Conservation (phyloP, 768 basidiomycete species). For the Trametes sanguinea region DNA sequence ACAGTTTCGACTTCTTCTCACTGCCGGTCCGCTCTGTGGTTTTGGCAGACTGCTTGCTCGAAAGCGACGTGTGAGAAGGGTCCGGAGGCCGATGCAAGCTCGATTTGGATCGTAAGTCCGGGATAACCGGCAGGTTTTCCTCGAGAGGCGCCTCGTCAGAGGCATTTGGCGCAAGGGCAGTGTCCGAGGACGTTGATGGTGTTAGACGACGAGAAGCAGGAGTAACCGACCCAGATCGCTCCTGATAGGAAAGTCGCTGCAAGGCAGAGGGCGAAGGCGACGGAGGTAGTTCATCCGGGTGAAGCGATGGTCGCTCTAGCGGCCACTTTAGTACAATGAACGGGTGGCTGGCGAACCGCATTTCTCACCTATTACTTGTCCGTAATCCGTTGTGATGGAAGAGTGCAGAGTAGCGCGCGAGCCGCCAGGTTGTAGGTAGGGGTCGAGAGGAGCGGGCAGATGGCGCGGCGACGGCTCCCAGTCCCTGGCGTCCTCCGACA, state of each 20-base stretch:
- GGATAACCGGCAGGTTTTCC: constrained; percentile 57
- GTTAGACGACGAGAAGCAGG: constrained; percentile 43
- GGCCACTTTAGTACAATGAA: neutral
- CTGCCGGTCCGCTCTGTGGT: constrained; percentile 14
- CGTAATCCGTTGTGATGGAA: constrained; percentile 56
- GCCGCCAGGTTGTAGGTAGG: constrained; percentile 2
- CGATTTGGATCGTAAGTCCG: constrained; percentile 53
- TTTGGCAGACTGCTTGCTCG: constrained; percentile 20
- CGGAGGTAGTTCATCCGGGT: constrained; percentile 61
- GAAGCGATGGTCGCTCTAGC: constrained; percentile 29
- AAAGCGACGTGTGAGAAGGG: constrained; percentile 17
- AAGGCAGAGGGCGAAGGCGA: constrained; percentile 72
- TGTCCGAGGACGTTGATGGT: constrained; percentile 35
- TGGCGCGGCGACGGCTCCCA: constrained; percentile 14
- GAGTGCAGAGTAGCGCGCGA: constrained; percentile 42
- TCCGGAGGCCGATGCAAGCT: constrained; percentile 24
- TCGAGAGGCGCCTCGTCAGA: constrained; percentile 44
- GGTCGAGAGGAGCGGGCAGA: neutral
- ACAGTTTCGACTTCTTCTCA: constrained; percentile 60
- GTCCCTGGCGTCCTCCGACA: constrained; percentile 41
- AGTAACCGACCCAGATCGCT: constrained; percentile 58
- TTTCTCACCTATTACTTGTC: constrained; percentile 53
- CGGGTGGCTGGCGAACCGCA: neutral
- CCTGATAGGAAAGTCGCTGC: constrained; percentile 58
- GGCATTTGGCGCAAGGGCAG: constrained; percentile 35